phyloP scores from a whole-genome alignment of 116 monocot genomes.

The Cymodocea nodosa region DNA sequence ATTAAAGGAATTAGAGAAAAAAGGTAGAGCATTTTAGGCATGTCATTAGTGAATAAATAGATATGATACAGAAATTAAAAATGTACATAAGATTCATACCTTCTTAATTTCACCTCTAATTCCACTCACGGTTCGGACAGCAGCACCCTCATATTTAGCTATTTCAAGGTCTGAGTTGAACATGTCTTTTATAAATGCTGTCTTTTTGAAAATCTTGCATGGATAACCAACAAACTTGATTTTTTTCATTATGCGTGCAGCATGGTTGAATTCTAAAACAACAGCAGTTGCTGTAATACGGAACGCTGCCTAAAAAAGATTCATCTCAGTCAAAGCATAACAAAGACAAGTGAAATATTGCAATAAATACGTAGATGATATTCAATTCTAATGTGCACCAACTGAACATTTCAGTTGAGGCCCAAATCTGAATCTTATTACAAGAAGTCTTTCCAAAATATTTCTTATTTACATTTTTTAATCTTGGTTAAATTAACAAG shows the following conservation, averaged over 20 bases:
- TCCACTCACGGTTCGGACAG: constrained; percentile 32
- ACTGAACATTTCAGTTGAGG: too few relatives aligned
- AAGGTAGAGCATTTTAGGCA: too few relatives aligned
- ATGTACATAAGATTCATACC: background rate
- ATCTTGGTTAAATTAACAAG: too few relatives aligned
- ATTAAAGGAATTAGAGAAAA: too few relatives aligned
- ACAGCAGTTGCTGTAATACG: constrained; percentile 73
- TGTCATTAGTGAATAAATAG: too few relatives aligned
- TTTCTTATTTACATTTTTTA: too few relatives aligned
- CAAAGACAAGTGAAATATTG: too few relatives aligned
- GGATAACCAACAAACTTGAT: constrained; percentile 89
- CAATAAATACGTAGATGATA: too few relatives aligned
- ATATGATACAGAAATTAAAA: background rate
- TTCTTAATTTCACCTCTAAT: constrained; percentile 22
- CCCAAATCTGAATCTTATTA: too few relatives aligned
- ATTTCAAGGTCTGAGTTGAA: constrained; percentile 94
- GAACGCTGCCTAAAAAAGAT: constrained; percentile 42
- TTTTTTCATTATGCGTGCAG: constrained; percentile 78
- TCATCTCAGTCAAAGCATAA: too few relatives aligned
- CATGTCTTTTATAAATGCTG: constrained; percentile 91
- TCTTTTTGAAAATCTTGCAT: constrained; percentile 89
- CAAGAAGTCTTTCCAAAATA: too few relatives aligned
- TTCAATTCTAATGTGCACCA: too few relatives aligned
- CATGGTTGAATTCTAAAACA: constrained; percentile 81
- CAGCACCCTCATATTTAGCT: constrained; percentile 92